These are phyloP conservation scores for Ceriops decandra DNA, from an alignment of 345 rosid species.

Conservation along the genomic window DNA sequence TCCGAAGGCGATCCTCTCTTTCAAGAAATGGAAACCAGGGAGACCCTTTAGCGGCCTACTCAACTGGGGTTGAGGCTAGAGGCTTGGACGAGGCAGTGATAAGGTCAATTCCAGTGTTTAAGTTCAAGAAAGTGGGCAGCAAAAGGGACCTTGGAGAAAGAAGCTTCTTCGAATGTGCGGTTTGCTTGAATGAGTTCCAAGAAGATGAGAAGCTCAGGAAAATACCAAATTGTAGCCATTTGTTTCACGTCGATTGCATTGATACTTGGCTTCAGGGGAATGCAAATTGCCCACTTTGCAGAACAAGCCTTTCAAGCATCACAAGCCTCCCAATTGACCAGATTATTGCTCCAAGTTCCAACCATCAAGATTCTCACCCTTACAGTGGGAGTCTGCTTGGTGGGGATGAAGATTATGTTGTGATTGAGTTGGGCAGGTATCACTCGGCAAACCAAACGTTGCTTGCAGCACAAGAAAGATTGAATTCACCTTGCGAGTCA, in stretches of 20 bases:
- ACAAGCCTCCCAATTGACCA: slow-evolving; percentile 28
- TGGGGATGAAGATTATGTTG: slow-evolving; percentile 62
- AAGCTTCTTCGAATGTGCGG: slow-evolving; percentile 57
- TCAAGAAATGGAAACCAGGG: slow-evolving; percentile 45
- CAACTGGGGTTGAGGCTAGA: slow-evolving; percentile 40
- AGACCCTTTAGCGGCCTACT: slow-evolving; percentile 44
- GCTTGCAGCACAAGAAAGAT: slow-evolving; percentile 42
- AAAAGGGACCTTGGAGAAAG: slow-evolving; percentile 36
- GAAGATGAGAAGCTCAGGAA: slow-evolving; percentile 70
- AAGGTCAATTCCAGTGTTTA: slow-evolving; percentile 71
- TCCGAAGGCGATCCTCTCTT: slow-evolving; percentile 52
- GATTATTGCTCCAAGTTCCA: slow-evolving; percentile 42
- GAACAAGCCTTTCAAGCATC: slow-evolving; percentile 59
- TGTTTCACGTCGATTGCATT: slow-evolving; percentile 88
- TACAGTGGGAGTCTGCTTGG: slow-evolving; percentile 21
- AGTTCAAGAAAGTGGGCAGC: slow-evolving; percentile 50
- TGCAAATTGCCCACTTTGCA: slow-evolving; percentile 84
- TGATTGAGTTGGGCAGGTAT: slow-evolving; percentile 55
- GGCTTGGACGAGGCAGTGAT: slow-evolving; percentile 82
- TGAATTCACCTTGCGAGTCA: slow-evolving; percentile 30
- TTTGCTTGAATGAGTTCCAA: slow-evolving; percentile 79
- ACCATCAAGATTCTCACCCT: slow-evolving; percentile 43
- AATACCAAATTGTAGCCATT: slow-evolving; percentile 73
- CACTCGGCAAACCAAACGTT: slow-evolving; percentile 28
- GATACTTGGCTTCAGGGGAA: slow-evolving; percentile 92